These are phyloP conservation scores for Ceratocystis cubensis DNA, from an alignment of 2,329 filamentous ascomycete genomes.

Conservation along the genomic window DNA sequence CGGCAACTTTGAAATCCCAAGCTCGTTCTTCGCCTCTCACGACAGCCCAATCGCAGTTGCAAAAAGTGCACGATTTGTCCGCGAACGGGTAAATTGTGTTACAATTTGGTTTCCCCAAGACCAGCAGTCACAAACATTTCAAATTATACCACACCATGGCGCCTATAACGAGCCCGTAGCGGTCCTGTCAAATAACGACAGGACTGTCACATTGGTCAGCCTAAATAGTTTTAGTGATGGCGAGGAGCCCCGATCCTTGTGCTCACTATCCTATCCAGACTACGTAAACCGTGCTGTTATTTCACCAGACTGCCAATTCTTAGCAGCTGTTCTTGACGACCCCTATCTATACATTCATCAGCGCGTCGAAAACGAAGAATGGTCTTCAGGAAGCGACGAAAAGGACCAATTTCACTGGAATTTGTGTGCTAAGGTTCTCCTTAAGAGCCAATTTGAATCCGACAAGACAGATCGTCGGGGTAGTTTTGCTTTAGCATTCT, in stretches of 20 bases:
- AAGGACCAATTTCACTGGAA: slow-evolving; percentile 38
- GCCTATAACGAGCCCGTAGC: slow-evolving; percentile 47
- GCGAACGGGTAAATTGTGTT: slow-evolving; percentile 53
- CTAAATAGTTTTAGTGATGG: slow-evolving; percentile 45
- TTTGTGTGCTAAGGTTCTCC: slow-evolving; percentile 38
- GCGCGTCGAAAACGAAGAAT: slow-evolving; percentile 33
- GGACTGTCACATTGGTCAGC: slow-evolving; percentile 72
- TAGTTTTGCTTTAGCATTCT: slow-evolving; percentile 71
- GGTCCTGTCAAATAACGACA: slow-evolving; percentile 81
- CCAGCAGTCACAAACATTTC: slow-evolving; percentile 24
- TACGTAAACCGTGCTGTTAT: slow-evolving; percentile 91
- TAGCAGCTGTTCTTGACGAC: slow-evolving; percentile 79
- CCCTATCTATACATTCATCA: slow-evolving; percentile 75
- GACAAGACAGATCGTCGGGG: slow-evolving; percentile 47
- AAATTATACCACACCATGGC: slow-evolving; percentile 20
- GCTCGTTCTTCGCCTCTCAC: neutral
- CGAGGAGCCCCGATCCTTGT: slow-evolving; percentile 44
- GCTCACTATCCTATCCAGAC: slow-evolving; percentile 62
- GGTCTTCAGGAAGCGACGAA: slow-evolving; percentile 13
- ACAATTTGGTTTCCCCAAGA: slow-evolving; percentile 48
- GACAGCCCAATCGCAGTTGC: neutral
- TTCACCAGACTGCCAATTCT: slow-evolving; percentile 69
- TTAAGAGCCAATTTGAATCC: slow-evolving; percentile 44
- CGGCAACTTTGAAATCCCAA: neutral
- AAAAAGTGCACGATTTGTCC: slow-evolving; percentile 43